A percentile compares a stretch with the other conserved stretches of the same genome.
Evolutionary conservation across 768 basidiomycete species (phyloP).

Genomic region (Saitozyma podzolica): DNA sequence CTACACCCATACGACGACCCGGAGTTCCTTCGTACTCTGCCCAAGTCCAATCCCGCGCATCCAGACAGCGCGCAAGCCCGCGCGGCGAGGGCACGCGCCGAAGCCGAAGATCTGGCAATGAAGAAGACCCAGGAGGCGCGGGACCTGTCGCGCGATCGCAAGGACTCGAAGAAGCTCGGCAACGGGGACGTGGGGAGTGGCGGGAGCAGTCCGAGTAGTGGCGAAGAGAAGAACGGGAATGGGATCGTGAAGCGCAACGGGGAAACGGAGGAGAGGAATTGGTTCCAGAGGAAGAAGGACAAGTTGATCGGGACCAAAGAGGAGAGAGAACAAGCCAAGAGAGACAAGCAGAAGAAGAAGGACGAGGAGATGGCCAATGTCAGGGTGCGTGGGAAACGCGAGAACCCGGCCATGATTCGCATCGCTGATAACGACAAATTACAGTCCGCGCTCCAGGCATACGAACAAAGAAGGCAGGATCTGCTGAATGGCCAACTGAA

Average conservation of each 20-base stretch:
- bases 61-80: conserved; percentile 42
- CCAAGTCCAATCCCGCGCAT: conserved; percentile 48
- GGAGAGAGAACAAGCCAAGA: conserved; percentile 30
- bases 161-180: neutral
- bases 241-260: neutral
- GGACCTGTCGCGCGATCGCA: neutral
- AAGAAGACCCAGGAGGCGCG: conserved; percentile 13
- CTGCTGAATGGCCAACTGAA: conserved; percentile 31
- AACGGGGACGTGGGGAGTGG: neutral
- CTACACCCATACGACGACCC: conserved; percentile 52
- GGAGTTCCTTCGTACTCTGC: conserved; percentile 41
- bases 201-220: neutral
- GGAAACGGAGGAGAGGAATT: conserved; percentile 11
- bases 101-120: conserved; percentile 17
- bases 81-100: conserved; percentile 20
- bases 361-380: conserved; percentile 30
- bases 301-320: conserved; percentile 39
- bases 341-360: conserved; percentile 20
- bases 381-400: conserved; percentile 12
- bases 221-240: neutral
- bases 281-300: conserved; percentile 42
- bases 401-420: neutral
- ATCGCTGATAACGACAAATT: neutral
- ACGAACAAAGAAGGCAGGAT: conserved; percentile 31
- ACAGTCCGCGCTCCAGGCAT: conserved; percentile 33